Evolutionary conservation across 2,329 filamentous ascomycete genomes (phyloP).

Genomic region (Trichoderma atrobrunneum): DNA sequence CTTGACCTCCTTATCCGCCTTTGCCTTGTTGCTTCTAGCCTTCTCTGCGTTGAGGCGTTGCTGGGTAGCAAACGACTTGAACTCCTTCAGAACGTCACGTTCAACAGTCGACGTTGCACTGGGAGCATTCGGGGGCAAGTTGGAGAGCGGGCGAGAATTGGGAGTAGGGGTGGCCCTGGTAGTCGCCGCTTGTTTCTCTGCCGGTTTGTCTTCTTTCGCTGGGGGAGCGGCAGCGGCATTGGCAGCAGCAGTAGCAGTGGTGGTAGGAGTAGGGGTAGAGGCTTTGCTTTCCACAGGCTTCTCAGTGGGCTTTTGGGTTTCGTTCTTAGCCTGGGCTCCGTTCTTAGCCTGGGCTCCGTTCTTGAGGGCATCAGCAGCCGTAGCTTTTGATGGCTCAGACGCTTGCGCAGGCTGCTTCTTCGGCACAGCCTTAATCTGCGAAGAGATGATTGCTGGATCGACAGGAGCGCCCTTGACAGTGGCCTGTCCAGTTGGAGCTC

Average conservation of each 20-base stretch:
- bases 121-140: constrained; percentile 30
- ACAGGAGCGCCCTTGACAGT: constrained; percentile 74
- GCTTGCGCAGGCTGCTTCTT: constrained; percentile 37
- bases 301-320: too few species aligned
- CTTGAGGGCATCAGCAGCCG: constrained; percentile 29
- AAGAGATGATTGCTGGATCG: constrained; percentile 87
- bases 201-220: constrained; percentile 31
- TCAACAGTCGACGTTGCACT: constrained; percentile 62
- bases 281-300: constrained; percentile 31
- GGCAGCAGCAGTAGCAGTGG: constrained; percentile 29
- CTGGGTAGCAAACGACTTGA: constrained; percentile 61
- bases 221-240: constrained; percentile 30
- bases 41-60: constrained; percentile 57
- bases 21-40: constrained; percentile 55
- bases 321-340: constrained; percentile 30
- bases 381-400: constrained; percentile 12
- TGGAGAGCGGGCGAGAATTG: neutral
- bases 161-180: constrained; percentile 11
- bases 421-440: constrained; percentile 60
- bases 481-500: constrained; percentile 71
- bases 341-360: constrained; percentile 31
- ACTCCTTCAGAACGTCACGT: constrained; percentile 58
- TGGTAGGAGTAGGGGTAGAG: neutral
- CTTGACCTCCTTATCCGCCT: constrained; percentile 83
- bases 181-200: constrained; percentile 28